Conservation (phyloP, 1,139 yeast species). For the Zygoascus sp. region DNA sequence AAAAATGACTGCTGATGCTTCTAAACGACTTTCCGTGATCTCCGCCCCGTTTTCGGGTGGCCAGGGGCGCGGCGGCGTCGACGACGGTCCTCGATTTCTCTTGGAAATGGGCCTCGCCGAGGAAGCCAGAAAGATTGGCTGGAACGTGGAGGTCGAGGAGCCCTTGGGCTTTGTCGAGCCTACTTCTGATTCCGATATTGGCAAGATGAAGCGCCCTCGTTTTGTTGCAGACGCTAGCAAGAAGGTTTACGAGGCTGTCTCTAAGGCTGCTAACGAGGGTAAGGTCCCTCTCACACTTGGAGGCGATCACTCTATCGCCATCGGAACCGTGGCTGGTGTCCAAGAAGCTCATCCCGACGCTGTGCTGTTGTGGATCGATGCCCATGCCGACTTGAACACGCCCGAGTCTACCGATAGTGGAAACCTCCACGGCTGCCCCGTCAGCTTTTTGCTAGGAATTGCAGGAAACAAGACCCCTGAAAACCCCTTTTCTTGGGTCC, state of each 20-base stretch:
- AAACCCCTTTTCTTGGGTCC: conserved; percentile 62
- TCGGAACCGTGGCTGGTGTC: conserved; percentile 87
- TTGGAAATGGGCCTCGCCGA: conserved; percentile 64
- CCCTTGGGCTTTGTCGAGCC: conserved; percentile 48
- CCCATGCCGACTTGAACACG: conserved; percentile 95
- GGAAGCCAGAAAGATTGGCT: conserved; percentile 64
- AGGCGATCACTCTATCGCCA: conserved; percentile 96
- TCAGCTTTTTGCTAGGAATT: conserved; percentile 76
- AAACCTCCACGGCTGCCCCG: conserved; percentile 95
- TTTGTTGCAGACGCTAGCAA: conserved; percentile 73
- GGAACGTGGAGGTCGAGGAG: conserved; percentile 55
- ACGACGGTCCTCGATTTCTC: conserved; percentile 82
- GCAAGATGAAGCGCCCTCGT: conserved; percentile 65
- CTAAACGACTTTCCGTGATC: conserved; percentile 41
- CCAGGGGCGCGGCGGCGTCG: conserved; percentile 91
- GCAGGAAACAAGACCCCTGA: conserved; percentile 41
- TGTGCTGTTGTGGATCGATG: conserved; percentile 93
- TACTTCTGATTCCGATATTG: conserved; percentile 35
- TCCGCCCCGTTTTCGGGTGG: conserved; percentile 96
- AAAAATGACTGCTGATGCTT: background rate
- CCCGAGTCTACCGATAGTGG: conserved; percentile 85
- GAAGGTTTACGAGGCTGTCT: conserved; percentile 59
- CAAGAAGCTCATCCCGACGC: conserved; percentile 78
- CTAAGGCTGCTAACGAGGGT: conserved; percentile 47
- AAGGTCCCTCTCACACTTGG: conserved; percentile 81